Evolutionary conservation across 2,329 filamentous ascomycete genomes (phyloP).

Genomic region (Ophiobolus disseminans): DNA sequence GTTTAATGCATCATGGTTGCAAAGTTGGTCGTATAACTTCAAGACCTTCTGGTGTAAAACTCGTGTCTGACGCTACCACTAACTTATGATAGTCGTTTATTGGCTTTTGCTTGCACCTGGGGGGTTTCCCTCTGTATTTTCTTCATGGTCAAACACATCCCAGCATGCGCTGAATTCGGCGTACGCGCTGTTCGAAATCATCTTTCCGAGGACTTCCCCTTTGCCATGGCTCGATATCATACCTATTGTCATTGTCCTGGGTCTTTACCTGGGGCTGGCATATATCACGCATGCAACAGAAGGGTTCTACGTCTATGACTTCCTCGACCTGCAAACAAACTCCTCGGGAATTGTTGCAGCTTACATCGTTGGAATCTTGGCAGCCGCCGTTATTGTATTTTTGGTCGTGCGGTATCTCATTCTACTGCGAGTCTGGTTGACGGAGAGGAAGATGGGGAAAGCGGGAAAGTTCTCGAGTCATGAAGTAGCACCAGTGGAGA

Average conservation of each 20-base stretch:
- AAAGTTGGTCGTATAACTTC: neutral
- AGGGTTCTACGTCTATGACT: constrained; percentile 78
- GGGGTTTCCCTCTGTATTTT: constrained; percentile 45
- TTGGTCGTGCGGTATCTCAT: constrained; percentile 52
- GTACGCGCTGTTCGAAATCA: constrained; percentile 78
- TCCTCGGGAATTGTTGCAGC: constrained; percentile 65
- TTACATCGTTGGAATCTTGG: constrained; percentile 63
- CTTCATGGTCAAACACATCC: constrained; percentile 67
- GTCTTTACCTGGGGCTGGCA: constrained; percentile 74
- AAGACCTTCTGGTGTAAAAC: neutral
- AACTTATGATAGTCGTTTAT: constrained; percentile 48
- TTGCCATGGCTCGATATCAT: constrained; percentile 71
- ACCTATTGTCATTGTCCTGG: constrained; percentile 73
- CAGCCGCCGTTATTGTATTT: constrained; percentile 51
- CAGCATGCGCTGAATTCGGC: constrained; percentile 76
- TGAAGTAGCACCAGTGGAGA: constrained; percentile 5
- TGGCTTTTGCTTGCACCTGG: constrained; percentile 50
- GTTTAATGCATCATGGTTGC: too few species aligned
- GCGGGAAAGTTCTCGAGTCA: constrained; percentile 45
- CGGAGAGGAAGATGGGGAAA: constrained; percentile 54
- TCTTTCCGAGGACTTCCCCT: constrained; percentile 70
- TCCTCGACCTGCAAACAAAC: constrained; percentile 67
- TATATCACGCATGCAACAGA: constrained; percentile 75
- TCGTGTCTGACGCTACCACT: neutral
- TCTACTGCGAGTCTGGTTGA: constrained; percentile 49